Evolutionary conservation across 2,329 filamentous ascomycete genomes (phyloP).

Genomic region (Fusarium albosuccineum): DNA sequence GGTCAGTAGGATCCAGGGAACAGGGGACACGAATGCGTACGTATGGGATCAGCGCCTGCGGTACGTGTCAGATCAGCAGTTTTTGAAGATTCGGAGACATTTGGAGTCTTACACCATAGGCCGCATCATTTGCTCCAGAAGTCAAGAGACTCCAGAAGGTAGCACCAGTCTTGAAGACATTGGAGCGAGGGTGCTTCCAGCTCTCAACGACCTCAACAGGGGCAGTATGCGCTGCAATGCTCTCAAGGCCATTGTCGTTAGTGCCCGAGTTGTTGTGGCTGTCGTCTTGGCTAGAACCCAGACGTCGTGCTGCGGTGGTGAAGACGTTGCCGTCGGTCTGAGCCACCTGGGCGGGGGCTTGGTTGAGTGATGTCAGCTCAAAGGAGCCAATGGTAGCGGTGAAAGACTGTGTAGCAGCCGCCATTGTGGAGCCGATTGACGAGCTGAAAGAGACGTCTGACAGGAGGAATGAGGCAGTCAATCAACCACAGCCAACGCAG

Average conservation of each 20-base stretch:
- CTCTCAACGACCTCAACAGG: constrained; percentile 23
- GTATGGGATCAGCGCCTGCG: constrained; percentile 62
- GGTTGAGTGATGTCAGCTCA: constrained; percentile 30
- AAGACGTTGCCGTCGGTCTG: constrained; percentile 3
- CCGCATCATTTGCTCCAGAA: constrained; percentile 70
- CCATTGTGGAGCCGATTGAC: constrained; percentile 13
- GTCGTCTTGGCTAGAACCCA: constrained; percentile 1
- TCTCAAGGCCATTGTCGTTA: constrained; percentile 22
- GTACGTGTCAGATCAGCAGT: background rate
- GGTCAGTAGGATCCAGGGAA: background rate
- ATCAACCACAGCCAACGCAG: background rate
- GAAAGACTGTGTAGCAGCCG: constrained; percentile 17
- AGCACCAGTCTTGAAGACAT: constrained; percentile 62
- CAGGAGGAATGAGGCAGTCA: constrained; percentile 1
- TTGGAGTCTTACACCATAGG: constrained; percentile 64
- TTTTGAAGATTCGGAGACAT: background rate
- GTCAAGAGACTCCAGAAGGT: constrained; percentile 70
- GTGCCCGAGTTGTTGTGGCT: background rate
- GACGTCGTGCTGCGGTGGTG: background rate
- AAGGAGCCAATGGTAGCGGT: constrained; percentile 37
- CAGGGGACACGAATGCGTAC: constrained; percentile 44
- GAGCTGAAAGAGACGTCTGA: constrained; percentile 22
- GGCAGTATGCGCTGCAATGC: constrained; percentile 7
- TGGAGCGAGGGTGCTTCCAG: constrained; percentile 48
- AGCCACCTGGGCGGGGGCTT: constrained; percentile 16